Percentiles rank a stretch among this genome's conserved stretches.
Conservation (phyloP, 345 rosid species). For the Camelina neglecta region DNA sequence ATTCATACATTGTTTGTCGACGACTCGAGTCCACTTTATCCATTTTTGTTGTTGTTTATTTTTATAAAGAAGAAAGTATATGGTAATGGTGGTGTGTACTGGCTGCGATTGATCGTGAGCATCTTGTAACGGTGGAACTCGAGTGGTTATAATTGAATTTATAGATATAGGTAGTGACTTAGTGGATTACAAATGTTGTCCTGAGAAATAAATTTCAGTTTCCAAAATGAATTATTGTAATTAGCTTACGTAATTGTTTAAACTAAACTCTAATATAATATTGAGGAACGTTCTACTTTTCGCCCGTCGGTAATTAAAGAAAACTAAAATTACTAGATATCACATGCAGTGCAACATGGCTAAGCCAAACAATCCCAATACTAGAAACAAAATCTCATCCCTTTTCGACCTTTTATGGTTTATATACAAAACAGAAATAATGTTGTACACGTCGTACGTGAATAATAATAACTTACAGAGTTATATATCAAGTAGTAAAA, state of each 20-base stretch:
- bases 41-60: not conserved
- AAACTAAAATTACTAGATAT: constrained; percentile 2
- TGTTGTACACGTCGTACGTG: not conserved
- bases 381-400: not conserved
- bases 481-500: not conserved
- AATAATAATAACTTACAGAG: not conserved
- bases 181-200: not conserved
- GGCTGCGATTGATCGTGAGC: not conserved
- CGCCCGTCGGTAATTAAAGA: not conserved
- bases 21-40: constrained; percentile 33
- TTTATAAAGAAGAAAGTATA: not conserved
- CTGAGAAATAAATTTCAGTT: not conserved
- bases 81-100: constrained; percentile 29
- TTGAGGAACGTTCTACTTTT: not conserved
- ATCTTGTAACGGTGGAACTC: not conserved
- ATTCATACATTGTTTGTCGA: not conserved
- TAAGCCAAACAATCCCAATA: not conserved
- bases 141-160: constrained; percentile 3
- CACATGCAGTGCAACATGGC: constrained; percentile 20
- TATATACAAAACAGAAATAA: not conserved
- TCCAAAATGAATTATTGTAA: constrained; percentile 8
- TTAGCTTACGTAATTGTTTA: not conserved
- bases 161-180: not conserved
- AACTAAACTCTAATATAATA: not conserved
- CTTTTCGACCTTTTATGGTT: not conserved